These are phyloP conservation scores for Candida palmyrensis DNA, from an alignment of 805 yeast genomes.

Conservation along the genomic window DNA sequence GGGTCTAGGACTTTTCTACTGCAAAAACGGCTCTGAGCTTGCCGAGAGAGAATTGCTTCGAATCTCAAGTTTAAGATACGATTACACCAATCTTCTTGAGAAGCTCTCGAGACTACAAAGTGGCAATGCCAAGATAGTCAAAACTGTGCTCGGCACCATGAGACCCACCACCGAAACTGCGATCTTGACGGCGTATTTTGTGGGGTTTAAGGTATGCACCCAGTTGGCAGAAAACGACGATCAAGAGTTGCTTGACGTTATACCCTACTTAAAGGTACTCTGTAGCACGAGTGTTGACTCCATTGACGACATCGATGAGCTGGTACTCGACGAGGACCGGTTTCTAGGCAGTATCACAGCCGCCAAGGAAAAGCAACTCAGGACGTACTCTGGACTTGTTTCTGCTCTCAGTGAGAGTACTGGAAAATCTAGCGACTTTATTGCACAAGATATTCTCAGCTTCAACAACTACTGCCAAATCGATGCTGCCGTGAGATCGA, in stretches of 20 bases:
- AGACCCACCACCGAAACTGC: constrained; percentile 25
- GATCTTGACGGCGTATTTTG: constrained; percentile 19
- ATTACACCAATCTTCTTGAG: constrained; percentile 15
- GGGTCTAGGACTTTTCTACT: constrained; percentile 25
- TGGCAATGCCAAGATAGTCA: constrained; percentile 7
- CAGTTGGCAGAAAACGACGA: constrained; percentile 1
- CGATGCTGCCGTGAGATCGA: constrained; percentile 47
- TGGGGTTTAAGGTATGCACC: constrained; percentile 15
- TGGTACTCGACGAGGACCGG: background rate
- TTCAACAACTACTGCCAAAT: constrained; percentile 23
- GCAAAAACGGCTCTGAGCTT: background rate
- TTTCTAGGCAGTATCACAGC: background rate
- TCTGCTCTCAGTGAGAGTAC: background rate
- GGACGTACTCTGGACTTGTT: background rate
- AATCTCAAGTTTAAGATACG: constrained; percentile 12
- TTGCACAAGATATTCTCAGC: constrained; percentile 4
- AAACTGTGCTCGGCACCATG: constrained; percentile 14
- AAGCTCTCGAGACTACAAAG: constrained; percentile 14
- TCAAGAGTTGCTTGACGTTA: constrained; percentile 4
- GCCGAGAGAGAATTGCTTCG: constrained; percentile 8
- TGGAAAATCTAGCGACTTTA: background rate
- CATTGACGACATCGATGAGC: background rate
- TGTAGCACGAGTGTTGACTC: constrained; percentile 11
- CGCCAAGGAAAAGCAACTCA: background rate
- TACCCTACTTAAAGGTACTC: constrained; percentile 15